Conservation (phyloP, 2,329 filamentous ascomycete species). For the Penicillium sp. region DNA sequence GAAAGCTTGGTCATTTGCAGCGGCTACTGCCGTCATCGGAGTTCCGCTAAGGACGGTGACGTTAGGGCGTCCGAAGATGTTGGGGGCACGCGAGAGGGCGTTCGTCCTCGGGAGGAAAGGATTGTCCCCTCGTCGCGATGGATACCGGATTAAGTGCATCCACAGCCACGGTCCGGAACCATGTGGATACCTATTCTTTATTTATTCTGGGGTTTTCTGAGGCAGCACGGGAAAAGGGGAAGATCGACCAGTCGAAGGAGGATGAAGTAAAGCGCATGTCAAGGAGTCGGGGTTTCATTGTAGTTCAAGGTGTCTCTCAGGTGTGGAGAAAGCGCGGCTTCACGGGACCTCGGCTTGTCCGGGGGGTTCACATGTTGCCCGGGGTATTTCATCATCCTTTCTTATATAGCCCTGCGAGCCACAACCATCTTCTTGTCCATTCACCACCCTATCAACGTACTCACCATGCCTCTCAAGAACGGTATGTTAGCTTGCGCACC, state of each 20-base stretch:
- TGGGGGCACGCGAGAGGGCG: neutral
- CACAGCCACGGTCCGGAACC: neutral
- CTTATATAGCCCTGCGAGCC: constrained; percentile 16
- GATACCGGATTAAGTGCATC: constrained; percentile 15
- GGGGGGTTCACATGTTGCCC: constrained; percentile 25
- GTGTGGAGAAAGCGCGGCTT: neutral
- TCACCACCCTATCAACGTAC: constrained; percentile 2
- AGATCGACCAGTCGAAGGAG: neutral
- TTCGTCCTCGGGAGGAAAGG: constrained; percentile 10
- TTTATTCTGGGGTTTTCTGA: neutral
- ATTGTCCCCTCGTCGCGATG: constrained; percentile 15
- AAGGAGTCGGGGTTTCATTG: neutral
- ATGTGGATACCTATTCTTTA: neutral
- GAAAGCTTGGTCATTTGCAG: constrained; percentile 35
- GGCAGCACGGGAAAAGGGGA: neutral
- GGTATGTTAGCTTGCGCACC: constrained; percentile 48
- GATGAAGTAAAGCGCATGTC: neutral
- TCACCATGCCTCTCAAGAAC: constrained; percentile 70
- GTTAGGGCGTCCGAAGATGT: neutral
- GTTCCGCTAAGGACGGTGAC: constrained; percentile 24
- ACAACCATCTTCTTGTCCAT: neutral
- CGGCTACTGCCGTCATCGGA: constrained; percentile 25
- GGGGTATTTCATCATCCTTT: constrained; percentile 17
- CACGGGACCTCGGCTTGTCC: constrained; percentile 20
- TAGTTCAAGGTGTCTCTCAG: neutral